phyloP scores from a whole-genome alignment of 768 basidiomycete species.

The Lactarius psammicola region DNA sequence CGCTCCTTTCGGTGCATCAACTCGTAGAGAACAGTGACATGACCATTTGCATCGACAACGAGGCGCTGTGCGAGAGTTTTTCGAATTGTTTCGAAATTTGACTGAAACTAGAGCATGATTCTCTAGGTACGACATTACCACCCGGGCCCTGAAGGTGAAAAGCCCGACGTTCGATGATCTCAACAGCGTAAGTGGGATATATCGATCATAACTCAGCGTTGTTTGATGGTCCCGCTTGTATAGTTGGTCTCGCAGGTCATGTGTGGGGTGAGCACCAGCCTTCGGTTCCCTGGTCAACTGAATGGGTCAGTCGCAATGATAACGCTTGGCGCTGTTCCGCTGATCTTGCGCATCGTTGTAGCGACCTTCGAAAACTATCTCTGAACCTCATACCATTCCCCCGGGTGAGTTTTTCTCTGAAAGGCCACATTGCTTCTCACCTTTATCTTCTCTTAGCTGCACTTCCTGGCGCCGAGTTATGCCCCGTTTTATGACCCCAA shows the following conservation, averaged over 20 bases:
- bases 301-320: slow-evolving; percentile 59
- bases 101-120: neutral
- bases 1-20: slow-evolving; percentile 81
- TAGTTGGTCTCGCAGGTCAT: slow-evolving; percentile 85
- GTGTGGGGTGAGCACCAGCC: slow-evolving; percentile 90
- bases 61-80: slow-evolving; percentile 62
- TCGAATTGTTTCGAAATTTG: neutral
- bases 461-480: slow-evolving; percentile 96
- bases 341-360: slow-evolving; percentile 33
- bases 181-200: slow-evolving; percentile 52
- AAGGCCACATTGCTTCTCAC: neutral
- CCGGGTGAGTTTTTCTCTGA: slow-evolving; percentile 50
- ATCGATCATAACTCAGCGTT: neutral
- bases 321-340: neutral
- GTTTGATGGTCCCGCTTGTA: neutral
- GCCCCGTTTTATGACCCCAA: slow-evolving; percentile 81
- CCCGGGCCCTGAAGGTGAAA: slow-evolving; percentile 62
- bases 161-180: slow-evolving; percentile 63
- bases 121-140: slow-evolving; percentile 68
- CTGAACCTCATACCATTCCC: slow-evolving; percentile 98
- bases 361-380: slow-evolving; percentile 84
- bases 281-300: slow-evolving; percentile 91
- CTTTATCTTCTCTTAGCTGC: slow-evolving; percentile 54
- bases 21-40: slow-evolving; percentile 86
- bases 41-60: slow-evolving; percentile 83